phyloP scores from a whole-genome alignment of 495 filamentous ascomycete species.

The Aspergillus ostianus region DNA sequence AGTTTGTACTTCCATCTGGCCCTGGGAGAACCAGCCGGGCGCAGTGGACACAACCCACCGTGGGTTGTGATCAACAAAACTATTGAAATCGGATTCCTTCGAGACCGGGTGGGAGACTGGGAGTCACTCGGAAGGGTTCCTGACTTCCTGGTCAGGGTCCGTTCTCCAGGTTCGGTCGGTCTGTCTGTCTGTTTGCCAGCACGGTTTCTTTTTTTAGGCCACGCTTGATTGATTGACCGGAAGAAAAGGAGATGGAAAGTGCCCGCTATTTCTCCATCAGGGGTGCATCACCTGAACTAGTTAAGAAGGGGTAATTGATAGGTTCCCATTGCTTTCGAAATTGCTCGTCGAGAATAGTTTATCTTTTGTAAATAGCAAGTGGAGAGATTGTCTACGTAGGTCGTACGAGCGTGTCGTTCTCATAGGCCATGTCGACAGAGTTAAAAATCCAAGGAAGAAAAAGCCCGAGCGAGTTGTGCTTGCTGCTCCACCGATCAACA shows the following conservation, averaged over 20 bases:
- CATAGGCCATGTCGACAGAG: not conserved
- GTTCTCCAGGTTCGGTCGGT: not conserved
- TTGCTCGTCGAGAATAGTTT: not conserved
- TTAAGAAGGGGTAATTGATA: not conserved
- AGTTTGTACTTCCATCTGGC: not conserved
- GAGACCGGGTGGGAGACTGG: too few species aligned
- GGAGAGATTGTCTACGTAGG: too few species aligned
- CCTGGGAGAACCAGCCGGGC: too few species aligned
- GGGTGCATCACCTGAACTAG: not conserved
- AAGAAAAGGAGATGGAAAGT: not conserved
- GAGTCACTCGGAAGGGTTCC: not conserved
- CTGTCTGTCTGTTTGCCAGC: not conserved
- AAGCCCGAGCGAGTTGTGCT: constrained; percentile 4
- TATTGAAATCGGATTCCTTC: constrained; percentile 9
- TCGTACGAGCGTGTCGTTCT: not conserved
- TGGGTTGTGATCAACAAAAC: constrained; percentile 5
- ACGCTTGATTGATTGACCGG: not conserved
- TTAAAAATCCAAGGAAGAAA: not conserved
- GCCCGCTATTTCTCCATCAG: too few species aligned
- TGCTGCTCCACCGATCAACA: constrained; percentile 25
- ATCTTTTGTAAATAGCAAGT: not conserved
- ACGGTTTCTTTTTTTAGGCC: not conserved
- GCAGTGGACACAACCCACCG: not conserved
- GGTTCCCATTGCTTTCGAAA: not conserved
- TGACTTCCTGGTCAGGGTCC: not conserved